Conservation (phyloP, 2,329 filamentous ascomycete species). For the Magnaporthiopsis incrustans region DNA sequence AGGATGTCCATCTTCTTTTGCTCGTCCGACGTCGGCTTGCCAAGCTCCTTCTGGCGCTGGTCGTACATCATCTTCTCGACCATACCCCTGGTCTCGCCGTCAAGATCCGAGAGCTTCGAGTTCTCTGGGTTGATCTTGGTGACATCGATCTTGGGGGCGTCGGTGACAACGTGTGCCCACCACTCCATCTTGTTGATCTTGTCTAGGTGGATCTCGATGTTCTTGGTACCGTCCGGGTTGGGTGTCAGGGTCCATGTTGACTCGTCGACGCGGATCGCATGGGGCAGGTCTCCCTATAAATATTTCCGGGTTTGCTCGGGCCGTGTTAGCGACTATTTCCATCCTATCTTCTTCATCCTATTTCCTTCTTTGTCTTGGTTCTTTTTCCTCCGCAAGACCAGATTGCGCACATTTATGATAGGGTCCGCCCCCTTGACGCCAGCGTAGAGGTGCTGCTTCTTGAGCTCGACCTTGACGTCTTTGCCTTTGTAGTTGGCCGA, state of each 20-base stretch:
- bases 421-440: conserved; percentile 83
- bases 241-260: conserved; percentile 80
- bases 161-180: conserved; percentile 89
- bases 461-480: conserved; percentile 77
- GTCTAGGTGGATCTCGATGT: conserved; percentile 78
- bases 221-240: conserved; percentile 50
- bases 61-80: conserved; percentile 99
- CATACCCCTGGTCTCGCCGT: conserved; percentile 92
- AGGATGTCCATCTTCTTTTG: conserved; percentile 91
- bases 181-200: conserved; percentile 97
- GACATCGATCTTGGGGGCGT: conserved; percentile 86
- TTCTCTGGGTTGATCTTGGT: conserved; percentile 92
- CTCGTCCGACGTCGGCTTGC: conserved; percentile 84
- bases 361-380: too few relatives aligned
- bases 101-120: conserved; percentile 83
- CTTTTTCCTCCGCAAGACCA: too few relatives aligned
- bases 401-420: conserved; percentile 60
- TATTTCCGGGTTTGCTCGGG: neutral
- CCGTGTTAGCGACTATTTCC: neutral
- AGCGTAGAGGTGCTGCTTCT: conserved; percentile 68
- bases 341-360: neutral
- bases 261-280: conserved; percentile 73
- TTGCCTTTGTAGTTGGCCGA: conserved; percentile 68
- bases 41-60: conserved; percentile 92
- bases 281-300: conserved; percentile 70